These are phyloP conservation scores for Dictyophora rubrovolvata DNA, from an alignment of 768 basidiomycete genomes.

Conservation along the genomic window DNA sequence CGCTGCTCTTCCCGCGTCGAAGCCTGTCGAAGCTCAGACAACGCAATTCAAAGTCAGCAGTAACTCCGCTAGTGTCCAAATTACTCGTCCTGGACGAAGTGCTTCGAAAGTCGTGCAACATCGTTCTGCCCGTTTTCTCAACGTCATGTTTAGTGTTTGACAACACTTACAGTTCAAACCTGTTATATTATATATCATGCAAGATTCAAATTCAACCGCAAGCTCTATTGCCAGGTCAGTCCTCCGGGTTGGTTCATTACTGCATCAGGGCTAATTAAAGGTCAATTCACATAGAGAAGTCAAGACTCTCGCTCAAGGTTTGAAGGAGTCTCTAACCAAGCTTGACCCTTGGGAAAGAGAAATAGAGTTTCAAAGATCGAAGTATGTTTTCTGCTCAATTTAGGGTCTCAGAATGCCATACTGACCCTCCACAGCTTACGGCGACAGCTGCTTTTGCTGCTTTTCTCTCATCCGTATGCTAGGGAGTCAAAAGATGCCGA, in stretches of 20 bases:
- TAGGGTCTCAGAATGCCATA: neutral
- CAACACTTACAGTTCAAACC: neutral
- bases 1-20: too few relatives aligned
- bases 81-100: neutral
- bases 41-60: neutral
- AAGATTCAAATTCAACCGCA: conserved; percentile 13
- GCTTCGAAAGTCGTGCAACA: neutral
- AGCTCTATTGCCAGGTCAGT: conserved; percentile 28
- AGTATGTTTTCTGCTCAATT: conserved; percentile 38
- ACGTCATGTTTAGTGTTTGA: neutral
- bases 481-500: conserved; percentile 72
- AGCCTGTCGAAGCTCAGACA: too few relatives aligned
- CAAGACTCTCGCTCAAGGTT: conserved; percentile 57
- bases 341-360: conserved; percentile 77
- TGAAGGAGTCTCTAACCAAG: conserved; percentile 67
- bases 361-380: conserved; percentile 77
- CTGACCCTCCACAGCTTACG: conserved; percentile 41
- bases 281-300: conserved; percentile 53
- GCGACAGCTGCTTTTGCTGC: conserved; percentile 55
- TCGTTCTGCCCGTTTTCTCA: neutral
- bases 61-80: neutral
- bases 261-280: conserved; percentile 9
- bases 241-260: neutral
- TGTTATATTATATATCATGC: neutral
- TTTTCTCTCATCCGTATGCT: conserved; percentile 59